phyloP scores from a whole-genome alignment of 371 early-diverging fungal genomes.

The Mortierella sp. region DNA sequence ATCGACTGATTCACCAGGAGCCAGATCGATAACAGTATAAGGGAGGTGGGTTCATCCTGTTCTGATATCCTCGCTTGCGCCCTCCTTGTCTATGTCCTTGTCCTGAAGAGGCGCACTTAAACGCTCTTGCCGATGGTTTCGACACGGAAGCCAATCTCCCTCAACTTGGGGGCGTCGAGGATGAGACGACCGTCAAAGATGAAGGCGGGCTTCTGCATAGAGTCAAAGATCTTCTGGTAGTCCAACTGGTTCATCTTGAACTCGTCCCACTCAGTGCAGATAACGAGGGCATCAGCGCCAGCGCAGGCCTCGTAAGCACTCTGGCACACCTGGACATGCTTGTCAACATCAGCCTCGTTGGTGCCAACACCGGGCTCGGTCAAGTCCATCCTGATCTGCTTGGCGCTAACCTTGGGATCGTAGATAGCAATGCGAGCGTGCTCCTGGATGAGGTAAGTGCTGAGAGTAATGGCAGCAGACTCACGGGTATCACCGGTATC shows the following conservation, averaged over 20 bases:
- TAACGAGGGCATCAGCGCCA: slow-evolving; percentile 86
- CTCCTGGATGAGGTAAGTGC: slow-evolving; percentile 86
- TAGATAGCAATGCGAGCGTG: slow-evolving; percentile 87
- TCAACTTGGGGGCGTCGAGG: slow-evolving; percentile 80
- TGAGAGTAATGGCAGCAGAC: slow-evolving; percentile 91
- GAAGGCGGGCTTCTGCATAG: slow-evolving; percentile 93
- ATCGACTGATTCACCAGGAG: neutral
- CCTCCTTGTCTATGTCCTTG: neutral
- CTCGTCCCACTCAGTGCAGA: slow-evolving; percentile 96
- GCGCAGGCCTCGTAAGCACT: slow-evolving; percentile 58
- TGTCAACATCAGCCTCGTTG: slow-evolving; percentile 66
- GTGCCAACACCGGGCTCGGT: slow-evolving; percentile 80
- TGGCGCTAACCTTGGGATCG: slow-evolving; percentile 91
- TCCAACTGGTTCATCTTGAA: slow-evolving; percentile 81
- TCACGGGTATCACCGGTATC: slow-evolving; percentile 97
- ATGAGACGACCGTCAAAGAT: slow-evolving; percentile 95
- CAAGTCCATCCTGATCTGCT: slow-evolving; percentile 88
- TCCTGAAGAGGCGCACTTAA: slow-evolving; percentile 73
- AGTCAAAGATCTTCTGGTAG: slow-evolving; percentile 78
- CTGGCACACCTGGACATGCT: slow-evolving; percentile 78
- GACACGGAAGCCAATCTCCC: slow-evolving; percentile 89
- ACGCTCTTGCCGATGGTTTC: slow-evolving; percentile 85
- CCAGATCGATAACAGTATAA: neutral
- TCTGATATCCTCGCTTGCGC: neutral
- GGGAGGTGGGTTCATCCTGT: neutral